These are phyloP conservation scores for Podospora conica DNA, from an alignment of 495 filamentous ascomycete species.

Conservation along the genomic window DNA sequence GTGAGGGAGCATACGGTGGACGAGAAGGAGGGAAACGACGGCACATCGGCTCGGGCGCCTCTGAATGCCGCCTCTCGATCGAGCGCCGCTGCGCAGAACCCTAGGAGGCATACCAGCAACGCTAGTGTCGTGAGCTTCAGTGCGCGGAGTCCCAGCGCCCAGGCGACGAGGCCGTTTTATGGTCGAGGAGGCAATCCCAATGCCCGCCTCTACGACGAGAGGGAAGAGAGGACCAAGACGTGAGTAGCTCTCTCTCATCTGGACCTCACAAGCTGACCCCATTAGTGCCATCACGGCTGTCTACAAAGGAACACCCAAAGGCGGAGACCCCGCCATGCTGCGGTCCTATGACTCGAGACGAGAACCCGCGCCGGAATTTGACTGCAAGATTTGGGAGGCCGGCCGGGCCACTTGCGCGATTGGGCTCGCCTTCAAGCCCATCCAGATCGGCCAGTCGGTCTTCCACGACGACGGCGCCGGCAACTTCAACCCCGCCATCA, in stretches of 20 bases:
- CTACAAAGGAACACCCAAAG: constrained; percentile 70
- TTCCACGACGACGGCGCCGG: constrained; percentile 93
- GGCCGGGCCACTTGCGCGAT: constrained; percentile 92
- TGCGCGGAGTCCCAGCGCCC: constrained; percentile 38
- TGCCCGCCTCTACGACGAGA: constrained; percentile 69
- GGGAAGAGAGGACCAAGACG: constrained; percentile 89
- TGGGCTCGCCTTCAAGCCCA: constrained; percentile 89
- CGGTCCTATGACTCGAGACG: constrained; percentile 92
- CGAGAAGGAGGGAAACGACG: constrained; percentile 75
- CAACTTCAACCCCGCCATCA: constrained; percentile 83
- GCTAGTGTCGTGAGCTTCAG: constrained; percentile 58
- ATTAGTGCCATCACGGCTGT: constrained; percentile 81
- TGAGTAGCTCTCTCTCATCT: constrained; percentile 42
- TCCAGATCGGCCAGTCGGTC: constrained; percentile 84
- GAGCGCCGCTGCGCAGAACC: constrained; percentile 28
- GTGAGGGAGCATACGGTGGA: constrained; percentile 81
- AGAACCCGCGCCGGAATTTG: constrained; percentile 80
- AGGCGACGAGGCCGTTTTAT: constrained; percentile 29
- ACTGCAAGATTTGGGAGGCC: constrained; percentile 93
- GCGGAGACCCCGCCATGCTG: constrained; percentile 61
- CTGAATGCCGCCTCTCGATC: constrained; percentile 33
- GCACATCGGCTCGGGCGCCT: constrained; percentile 23
- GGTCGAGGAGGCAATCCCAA: constrained; percentile 51
- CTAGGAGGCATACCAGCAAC: constrained; percentile 50
- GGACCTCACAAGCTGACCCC: background rate